phyloP scores from a whole-genome alignment of 169 alveolate genomes.

The Plasmodium gallinaceum region DNA sequence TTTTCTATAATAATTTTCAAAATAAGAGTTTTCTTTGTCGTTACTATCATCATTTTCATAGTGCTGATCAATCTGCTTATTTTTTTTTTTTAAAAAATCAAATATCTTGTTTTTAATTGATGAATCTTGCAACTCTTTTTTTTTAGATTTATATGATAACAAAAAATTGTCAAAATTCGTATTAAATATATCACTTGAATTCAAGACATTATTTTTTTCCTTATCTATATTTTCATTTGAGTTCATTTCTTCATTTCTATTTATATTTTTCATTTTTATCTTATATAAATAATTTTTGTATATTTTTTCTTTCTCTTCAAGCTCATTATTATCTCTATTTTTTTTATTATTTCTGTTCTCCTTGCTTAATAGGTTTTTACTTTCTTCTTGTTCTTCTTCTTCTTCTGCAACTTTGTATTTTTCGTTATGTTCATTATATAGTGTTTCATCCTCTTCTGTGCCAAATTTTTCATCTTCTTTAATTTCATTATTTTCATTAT shows the following conservation, averaged over 20 bases:
- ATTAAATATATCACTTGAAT: constrained; percentile 14
- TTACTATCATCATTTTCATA: background rate
- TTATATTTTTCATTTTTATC: constrained; percentile 2
- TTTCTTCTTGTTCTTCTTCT: background rate
- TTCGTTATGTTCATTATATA: background rate
- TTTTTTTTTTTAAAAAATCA: constrained; percentile 20
- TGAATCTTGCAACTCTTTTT: constrained; percentile 1
- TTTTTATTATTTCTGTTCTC: background rate
- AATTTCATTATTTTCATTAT: background rate
- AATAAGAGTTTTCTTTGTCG: constrained; percentile 10
- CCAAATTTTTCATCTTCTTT: background rate
- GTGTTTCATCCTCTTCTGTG: background rate
- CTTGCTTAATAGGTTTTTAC: background rate
- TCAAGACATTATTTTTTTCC: background rate
- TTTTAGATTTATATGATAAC: constrained; percentile 53
- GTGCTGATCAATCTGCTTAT: background rate
- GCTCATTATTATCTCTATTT: background rate
- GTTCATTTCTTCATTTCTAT: background rate
- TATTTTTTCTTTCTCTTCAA: background rate
- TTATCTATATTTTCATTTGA: background rate
- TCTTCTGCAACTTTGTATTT: background rate
- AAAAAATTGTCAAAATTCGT: constrained; percentile 44
- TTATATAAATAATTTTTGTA: constrained; percentile 21
- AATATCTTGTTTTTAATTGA: constrained; percentile 11
- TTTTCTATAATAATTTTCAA: constrained; percentile 7